These are phyloP conservation scores for Pyrenula aspistea DNA, from an alignment of 495 filamentous ascomycete genomes.

Conservation along the genomic window DNA sequence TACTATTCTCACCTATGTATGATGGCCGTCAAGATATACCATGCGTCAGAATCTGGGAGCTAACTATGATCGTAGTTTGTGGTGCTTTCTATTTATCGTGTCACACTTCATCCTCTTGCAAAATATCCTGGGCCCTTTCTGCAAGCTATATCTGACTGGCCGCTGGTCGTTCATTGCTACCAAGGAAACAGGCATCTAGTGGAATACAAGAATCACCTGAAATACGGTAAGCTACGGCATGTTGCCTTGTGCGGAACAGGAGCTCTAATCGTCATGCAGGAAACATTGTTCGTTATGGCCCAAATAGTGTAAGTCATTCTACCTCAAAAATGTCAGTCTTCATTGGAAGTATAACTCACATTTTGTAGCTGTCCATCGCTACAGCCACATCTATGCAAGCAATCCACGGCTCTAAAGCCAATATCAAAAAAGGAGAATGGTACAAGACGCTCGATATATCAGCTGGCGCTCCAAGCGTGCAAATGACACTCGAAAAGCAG, in stretches of 20 bases:
- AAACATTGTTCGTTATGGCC: constrained; percentile 14
- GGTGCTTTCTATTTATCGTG: constrained; percentile 26
- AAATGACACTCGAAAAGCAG: constrained; percentile 10
- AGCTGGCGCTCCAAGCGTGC: constrained; percentile 10
- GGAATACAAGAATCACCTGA: constrained; percentile 1
- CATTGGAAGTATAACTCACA: too few relatives aligned
- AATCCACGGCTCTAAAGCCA: constrained; percentile 15
- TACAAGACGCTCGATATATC: constrained; percentile 15
- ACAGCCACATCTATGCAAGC: constrained; percentile 10
- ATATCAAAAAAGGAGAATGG: constrained; percentile 16
- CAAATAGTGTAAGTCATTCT: constrained; percentile 6
- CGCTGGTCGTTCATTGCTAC: not conserved
- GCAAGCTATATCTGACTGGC: constrained; percentile 25
- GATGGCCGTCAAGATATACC: not conserved
- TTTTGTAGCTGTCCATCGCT: constrained; percentile 11
- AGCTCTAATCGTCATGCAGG: constrained; percentile 2
- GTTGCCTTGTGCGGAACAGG: not conserved
- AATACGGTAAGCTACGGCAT: not conserved
- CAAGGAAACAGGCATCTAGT: not conserved
- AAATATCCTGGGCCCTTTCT: constrained; percentile 54
- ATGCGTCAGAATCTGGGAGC: not conserved
- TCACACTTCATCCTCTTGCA: constrained; percentile 53
- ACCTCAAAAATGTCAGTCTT: too few relatives aligned
- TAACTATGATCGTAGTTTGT: constrained; percentile 1
- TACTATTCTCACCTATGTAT: not conserved